Percentiles rank a stretch among this genome's conserved stretches.
Conservation (phyloP, 1,284 basidiomycete genomes). For the Sanghuangporus weigelae region DNA sequence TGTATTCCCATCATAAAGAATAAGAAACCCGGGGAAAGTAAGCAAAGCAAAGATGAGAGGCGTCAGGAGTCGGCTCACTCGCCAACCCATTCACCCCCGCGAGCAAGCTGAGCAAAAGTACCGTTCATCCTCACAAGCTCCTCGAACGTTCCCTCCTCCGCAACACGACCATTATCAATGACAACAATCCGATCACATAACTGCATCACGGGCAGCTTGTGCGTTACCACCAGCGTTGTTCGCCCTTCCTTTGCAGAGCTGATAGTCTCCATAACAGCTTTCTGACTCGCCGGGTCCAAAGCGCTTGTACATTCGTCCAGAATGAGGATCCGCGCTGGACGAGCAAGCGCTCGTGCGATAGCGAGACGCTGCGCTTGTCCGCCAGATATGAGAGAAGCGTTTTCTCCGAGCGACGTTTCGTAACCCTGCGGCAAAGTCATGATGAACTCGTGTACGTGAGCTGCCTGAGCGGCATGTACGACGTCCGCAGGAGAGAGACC, state of each 20-base stretch:
- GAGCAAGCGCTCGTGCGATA: constrained; percentile 84
- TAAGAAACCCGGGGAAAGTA: background rate
- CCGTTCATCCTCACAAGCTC: constrained; percentile 62
- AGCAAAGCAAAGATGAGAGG: background rate
- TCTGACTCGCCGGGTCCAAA: constrained; percentile 80
- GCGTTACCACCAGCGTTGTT: constrained; percentile 90
- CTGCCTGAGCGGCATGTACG: constrained; percentile 62
- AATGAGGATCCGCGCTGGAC: constrained; percentile 70
- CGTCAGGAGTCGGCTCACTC: constrained; percentile 25
- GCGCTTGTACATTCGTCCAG: constrained; percentile 95
- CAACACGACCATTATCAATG: constrained; percentile 70
- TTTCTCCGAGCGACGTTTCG: constrained; percentile 84
- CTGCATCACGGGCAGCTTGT: constrained; percentile 88
- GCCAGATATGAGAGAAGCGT: constrained; percentile 84
- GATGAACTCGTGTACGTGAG: constrained; percentile 88
- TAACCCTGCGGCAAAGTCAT: constrained; percentile 77
- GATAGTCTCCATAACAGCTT: constrained; percentile 76
- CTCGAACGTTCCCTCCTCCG: constrained; percentile 77
- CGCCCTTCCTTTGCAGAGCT: constrained; percentile 53
- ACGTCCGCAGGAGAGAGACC: constrained; percentile 52
- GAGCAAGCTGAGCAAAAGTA: constrained; percentile 77
- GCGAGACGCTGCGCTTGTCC: constrained; percentile 93
- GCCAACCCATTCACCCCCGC: constrained; percentile 80
- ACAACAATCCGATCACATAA: constrained; percentile 89
- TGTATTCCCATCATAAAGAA: background rate